Percentiles rank a stretch among this genome's conserved stretches.
Evolutionary conservation across 2,329 filamentous ascomycete genomes (phyloP).

Genomic region (Fusarium subtropicale): DNA sequence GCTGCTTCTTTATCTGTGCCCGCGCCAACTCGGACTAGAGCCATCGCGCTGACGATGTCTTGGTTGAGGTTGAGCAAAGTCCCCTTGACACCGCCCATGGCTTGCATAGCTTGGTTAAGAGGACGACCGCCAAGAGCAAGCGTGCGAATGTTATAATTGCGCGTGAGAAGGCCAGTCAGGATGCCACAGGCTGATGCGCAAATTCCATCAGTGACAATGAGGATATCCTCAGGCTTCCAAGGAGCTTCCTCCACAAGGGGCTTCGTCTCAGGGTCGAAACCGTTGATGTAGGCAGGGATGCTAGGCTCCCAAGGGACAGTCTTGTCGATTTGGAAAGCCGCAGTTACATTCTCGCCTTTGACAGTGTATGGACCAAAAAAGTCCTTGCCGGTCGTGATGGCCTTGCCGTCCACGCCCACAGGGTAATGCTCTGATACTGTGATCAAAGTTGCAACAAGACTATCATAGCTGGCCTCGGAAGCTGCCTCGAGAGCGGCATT

Average conservation of each 20-base stretch:
- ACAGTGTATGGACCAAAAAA: conserved; percentile 41
- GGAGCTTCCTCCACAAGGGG: conserved; percentile 30
- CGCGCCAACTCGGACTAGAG: conserved; percentile 21
- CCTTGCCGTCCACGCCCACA: conserved; percentile 14
- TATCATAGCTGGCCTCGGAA: conserved; percentile 34
- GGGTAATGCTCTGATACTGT: conserved; percentile 27
- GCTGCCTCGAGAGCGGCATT: conserved; percentile 37
- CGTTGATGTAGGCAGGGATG: conserved; percentile 35
- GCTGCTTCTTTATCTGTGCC: conserved; percentile 18
- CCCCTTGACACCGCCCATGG: conserved; percentile 74
- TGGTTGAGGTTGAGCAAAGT: conserved; percentile 42
- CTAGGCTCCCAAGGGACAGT: conserved; percentile 19
- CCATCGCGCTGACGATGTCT: conserved; percentile 21
- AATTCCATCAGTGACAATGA: conserved; percentile 42
- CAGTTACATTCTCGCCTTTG: conserved; percentile 40
- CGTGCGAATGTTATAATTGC: conserved; percentile 51
- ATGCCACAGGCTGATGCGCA: conserved; percentile 44
- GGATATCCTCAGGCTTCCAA: conserved; percentile 44
- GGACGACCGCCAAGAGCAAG: conserved; percentile 72
- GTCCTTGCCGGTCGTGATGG: conserved; percentile 36
- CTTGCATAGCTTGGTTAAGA: conserved; percentile 66
- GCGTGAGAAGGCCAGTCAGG: conserved; percentile 45
- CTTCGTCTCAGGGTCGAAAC: conserved; percentile 29
- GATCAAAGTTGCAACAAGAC: conserved; percentile 26
- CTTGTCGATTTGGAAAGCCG: conserved; percentile 35